A percentile compares a stretch with the other conserved stretches of the same genome.
These are phyloP conservation scores for Dendrobium nobile DNA, from an alignment of 106 monocot species.

Conservation along the genomic window DNA sequence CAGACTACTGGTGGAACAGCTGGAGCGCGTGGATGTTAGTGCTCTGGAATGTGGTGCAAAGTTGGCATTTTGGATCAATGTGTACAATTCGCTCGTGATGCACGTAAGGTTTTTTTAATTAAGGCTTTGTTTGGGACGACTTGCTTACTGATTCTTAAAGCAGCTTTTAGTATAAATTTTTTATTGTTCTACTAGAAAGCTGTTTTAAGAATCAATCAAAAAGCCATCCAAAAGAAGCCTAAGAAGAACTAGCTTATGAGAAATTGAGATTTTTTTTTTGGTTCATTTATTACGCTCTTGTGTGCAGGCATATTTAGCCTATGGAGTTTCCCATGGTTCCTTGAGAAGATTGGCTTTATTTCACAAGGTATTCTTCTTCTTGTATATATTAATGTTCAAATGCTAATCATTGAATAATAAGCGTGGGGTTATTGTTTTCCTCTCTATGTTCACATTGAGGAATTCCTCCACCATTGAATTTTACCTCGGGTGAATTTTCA, in stretches of 20 bases:
- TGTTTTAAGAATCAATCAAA: accelerated
- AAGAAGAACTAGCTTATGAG: background rate
- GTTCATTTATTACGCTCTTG: background rate
- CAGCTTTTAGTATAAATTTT: no score
- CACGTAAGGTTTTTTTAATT: conserved; percentile 39
- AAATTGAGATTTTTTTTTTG: background rate
- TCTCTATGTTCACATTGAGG: background rate
- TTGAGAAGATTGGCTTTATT: conserved; percentile 66
- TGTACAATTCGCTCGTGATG: conserved; percentile 83
- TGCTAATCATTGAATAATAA: background rate
- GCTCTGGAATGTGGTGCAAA: conserved; percentile 42
- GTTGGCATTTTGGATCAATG: conserved; percentile 85
- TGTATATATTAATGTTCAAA: background rate
- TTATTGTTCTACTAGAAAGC: no score
- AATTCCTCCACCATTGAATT: background rate
- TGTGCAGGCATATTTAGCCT: conserved; percentile 63
- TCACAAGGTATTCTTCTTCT: conserved; percentile 48
- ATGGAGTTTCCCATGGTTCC: conserved; percentile 50
- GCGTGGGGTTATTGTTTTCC: background rate
- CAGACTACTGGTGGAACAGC: conserved; percentile 67
- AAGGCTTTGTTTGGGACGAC: no score
- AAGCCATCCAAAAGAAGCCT: no score
- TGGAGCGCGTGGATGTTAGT: conserved; percentile 57
- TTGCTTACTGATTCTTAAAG: no score
- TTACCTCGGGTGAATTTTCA: background rate